Conservation (phyloP, 78 protist species). For the Cavenderia fasciculata region DNA sequence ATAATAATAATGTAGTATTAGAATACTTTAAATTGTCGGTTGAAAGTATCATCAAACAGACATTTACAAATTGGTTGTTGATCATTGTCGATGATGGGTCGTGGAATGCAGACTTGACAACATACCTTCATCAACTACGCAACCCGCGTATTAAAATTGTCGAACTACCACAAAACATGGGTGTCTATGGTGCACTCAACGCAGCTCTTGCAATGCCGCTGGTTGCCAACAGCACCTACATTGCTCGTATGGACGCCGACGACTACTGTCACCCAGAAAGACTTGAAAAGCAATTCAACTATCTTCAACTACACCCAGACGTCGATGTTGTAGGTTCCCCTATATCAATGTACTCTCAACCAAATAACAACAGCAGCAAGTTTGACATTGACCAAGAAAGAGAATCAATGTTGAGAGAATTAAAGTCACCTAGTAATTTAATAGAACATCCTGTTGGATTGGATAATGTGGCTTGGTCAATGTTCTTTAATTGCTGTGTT, state of each 20-base stretch:
- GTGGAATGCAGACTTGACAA: not conserved
- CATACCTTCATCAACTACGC: not conserved
- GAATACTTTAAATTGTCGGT: constrained; percentile 5
- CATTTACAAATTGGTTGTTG: constrained; percentile 37
- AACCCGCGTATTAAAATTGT: constrained; percentile 23
- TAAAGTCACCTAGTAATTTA: not conserved
- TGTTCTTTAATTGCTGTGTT: constrained; percentile 61
- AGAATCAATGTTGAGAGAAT: not conserved
- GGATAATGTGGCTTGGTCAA: constrained; percentile 27
- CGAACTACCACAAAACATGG: not conserved
- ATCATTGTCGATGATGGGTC: constrained; percentile 67
- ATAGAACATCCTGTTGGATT: constrained; percentile 10
- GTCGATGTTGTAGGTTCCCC: constrained; percentile 26
- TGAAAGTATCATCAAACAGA: constrained; percentile 48
- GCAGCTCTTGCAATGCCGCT: too few relatives aligned
- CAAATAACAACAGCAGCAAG: not conserved
- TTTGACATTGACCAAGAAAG: too few relatives aligned
- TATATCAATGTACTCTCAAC: constrained; percentile 13
- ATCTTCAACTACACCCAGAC: constrained; percentile 2
- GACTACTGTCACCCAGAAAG: constrained; percentile 50
- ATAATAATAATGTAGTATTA: not conserved
- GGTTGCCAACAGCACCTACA: not conserved
- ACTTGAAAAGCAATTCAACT: constrained; percentile 11
- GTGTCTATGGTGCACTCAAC: too few relatives aligned
- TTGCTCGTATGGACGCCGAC: constrained; percentile 78